phyloP scores from a whole-genome alignment of 768 basidiomycete species.

The Cystofilobasidium macerans region DNA sequence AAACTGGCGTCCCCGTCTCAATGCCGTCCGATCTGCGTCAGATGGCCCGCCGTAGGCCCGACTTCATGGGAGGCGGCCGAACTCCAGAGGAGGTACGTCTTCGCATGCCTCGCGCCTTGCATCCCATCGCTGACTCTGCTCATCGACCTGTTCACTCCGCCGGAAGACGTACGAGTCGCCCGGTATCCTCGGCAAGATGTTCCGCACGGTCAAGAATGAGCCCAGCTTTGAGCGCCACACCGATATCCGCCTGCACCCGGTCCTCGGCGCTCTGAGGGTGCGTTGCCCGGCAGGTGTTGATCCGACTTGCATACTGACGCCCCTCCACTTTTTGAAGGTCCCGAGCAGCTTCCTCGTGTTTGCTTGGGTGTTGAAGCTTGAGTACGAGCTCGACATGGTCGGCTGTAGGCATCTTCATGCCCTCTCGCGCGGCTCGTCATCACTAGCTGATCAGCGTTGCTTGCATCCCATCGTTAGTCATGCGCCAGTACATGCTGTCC shows the following conservation, averaged over 20 bases:
- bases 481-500: constrained; percentile 7
- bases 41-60: not conserved
- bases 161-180: not conserved
- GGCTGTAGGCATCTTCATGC: not conserved
- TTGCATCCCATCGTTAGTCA: not conserved
- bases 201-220: constrained; percentile 9
- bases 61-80: constrained; percentile 8
- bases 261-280: not conserved
- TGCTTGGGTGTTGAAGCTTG: not conserved
- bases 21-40: not conserved
- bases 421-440: not conserved
- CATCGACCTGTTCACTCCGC: not conserved
- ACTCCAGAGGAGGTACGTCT: not conserved
- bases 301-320: not conserved
- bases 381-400: constrained; percentile 15
- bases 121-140: not conserved
- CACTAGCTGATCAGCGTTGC: not conserved
- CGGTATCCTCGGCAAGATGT: constrained; percentile 8
- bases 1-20: constrained; percentile 13
- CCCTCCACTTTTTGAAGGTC: not conserved
- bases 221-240: not conserved
- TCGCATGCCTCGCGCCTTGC: not conserved
- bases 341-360: not conserved
- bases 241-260: not conserved
- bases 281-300: not conserved